Evolutionary conservation across 2,329 filamentous ascomycete genomes (phyloP), one percentile per base, ranked within the genome.

Genomic region (Shiraia bambusicola): DNA sequence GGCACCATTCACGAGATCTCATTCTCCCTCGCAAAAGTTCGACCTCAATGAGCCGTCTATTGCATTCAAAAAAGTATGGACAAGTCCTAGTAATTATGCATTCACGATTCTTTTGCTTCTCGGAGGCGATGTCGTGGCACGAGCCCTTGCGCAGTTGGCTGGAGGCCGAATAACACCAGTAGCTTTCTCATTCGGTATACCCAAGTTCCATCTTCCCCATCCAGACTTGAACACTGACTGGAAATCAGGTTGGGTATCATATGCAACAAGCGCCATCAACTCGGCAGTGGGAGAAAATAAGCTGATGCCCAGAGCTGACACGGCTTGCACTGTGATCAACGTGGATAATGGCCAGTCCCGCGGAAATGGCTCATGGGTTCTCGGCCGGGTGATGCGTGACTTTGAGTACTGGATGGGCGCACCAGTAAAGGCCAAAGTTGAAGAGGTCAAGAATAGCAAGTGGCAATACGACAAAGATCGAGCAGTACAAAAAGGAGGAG

Each of bases 111-210:
- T 51, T 26, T 45, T 51, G 17, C 33, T 51, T 27, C 37, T 51
- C 12, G 48, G 48, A 3, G 48, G 48, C 13, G 45, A 51, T 44
- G 36, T 51, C 3, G 48, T 51, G 11, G 19, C 28, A 3, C 30
- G 38, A 12, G 48, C 50, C 10, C 42, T 59, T 12, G 56, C 56
- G 24, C 56, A 59, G 32, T 32, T 50, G 6, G 41, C 52, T 19
- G 50, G 46, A n/a, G 37, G 42, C 28, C 38, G 42, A 7, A 28
- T 52, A 5, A 50, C 50, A 9, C 56, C 54, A 12, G 56, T 59
- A 10, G 34, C 43, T 10, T 59, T 59, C 37, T 57, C 54, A 7
- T 59, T 59, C 25, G 56, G 51, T 50, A 40, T 13, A 12, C n/a
- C 16, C 33, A 16, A 16, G 24, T 5, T 17, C 34, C 14, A 35